phyloP scores from a whole-genome alignment of 768 basidiomycete genomes.

The Collybia mongolica region DNA sequence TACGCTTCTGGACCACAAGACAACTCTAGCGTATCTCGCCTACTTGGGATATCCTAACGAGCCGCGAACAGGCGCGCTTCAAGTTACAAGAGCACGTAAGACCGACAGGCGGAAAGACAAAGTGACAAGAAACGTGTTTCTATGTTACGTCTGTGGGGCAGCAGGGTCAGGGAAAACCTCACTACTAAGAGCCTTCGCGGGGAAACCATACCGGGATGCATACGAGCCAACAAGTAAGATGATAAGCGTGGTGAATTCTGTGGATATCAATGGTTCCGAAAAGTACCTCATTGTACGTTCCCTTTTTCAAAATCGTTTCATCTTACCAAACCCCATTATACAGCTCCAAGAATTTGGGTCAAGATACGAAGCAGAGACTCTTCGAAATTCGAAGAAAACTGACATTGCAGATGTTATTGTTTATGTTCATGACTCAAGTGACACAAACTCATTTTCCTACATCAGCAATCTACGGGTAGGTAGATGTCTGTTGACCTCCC shows the following conservation, averaged over 20 bases:
- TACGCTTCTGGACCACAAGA: conserved; percentile 90
- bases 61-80: conserved; percentile 78
- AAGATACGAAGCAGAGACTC: conserved; percentile 87
- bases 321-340: conserved; percentile 1
- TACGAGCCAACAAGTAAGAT: conserved; percentile 92
- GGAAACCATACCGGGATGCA: conserved; percentile 67
- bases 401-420: conserved; percentile 93
- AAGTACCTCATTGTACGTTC: conserved; percentile 91
- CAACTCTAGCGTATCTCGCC: conserved; percentile 90
- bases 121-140: conserved; percentile 86
- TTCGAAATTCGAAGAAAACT: conserved; percentile 87
- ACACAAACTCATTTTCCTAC: conserved; percentile 98
- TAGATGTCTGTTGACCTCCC: background rate
- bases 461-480: conserved; percentile 91
- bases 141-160: conserved; percentile 92
- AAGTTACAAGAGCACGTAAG: conserved; percentile 82
- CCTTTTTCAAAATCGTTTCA: background rate
- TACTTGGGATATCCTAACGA: conserved; percentile 89
- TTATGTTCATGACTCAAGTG: conserved; percentile 96
- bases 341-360: conserved; percentile 98
- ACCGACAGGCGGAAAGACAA: conserved; percentile 85
- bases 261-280: conserved; percentile 92
- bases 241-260: conserved; percentile 90
- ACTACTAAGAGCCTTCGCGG: conserved; percentile 80
- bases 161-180: conserved; percentile 96